Conservation (phyloP, 2,329 filamentous ascomycete genomes). For the Cercospora janseana region DNA sequence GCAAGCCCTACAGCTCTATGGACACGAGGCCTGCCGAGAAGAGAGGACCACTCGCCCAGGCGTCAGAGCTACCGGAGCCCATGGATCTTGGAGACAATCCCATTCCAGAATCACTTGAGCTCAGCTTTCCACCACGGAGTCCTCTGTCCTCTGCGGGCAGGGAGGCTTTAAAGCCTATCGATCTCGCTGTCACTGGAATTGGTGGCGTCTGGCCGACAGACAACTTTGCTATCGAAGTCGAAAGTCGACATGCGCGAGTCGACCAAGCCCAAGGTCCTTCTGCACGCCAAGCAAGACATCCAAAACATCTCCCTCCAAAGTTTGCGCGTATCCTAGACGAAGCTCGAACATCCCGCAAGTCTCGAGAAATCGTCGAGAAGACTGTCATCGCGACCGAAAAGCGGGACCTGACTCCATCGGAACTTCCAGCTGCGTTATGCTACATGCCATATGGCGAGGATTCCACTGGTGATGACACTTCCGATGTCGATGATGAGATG, state of each 20-base stretch:
- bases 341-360: conserved; percentile 13
- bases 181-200: conserved; percentile 54
- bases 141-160: conserved; percentile 24
- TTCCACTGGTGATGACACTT: conserved; percentile 39
- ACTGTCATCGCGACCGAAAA: conserved; percentile 65
- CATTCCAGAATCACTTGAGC: conserved; percentile 36
- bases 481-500: conserved; percentile 38
- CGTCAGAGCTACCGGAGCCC: conserved; percentile 33
- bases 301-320: conserved; percentile 29
- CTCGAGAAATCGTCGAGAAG: conserved; percentile 56
- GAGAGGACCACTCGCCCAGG: conserved; percentile 35
- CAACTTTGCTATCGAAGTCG: conserved; percentile 55
- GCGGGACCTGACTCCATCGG: conserved; percentile 55
- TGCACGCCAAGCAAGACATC: conserved; percentile 19
- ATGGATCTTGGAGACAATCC: conserved; percentile 41
- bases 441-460: conserved; percentile 43
- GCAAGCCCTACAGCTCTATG: conserved; percentile 8
- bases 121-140: conserved; percentile 40
- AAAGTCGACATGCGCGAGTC: conserved; percentile 31
- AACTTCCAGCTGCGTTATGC: conserved; percentile 45
- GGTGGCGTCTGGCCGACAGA: conserved; percentile 60
- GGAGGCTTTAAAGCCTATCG: conserved; percentile 30
- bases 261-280: conserved; percentile 19
- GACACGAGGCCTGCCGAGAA: conserved; percentile 28
- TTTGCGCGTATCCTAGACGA: conserved; percentile 38